These are phyloP conservation scores for Fusarium torreyae DNA, from an alignment of 2,329 filamentous ascomycete genomes.

Conservation along the genomic window DNA sequence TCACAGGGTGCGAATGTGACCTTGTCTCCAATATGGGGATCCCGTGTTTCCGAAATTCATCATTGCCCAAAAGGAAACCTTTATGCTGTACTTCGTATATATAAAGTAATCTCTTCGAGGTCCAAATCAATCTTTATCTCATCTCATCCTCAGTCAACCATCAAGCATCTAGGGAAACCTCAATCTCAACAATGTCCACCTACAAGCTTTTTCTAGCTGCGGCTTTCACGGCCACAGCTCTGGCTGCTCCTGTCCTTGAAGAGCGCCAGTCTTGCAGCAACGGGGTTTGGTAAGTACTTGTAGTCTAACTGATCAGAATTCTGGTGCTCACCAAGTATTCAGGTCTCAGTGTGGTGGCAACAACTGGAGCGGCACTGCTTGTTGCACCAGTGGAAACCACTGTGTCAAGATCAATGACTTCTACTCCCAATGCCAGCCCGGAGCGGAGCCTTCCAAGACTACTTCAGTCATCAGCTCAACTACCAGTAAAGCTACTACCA, in stretches of 20 bases:
- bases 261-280: conserved; percentile 53
- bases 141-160: conserved; percentile 12
- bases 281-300: conserved; percentile 32
- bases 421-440: conserved; percentile 45
- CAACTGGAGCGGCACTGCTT: conserved; percentile 61
- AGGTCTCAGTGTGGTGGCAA: conserved; percentile 62
- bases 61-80: neutral
- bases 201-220: conserved; percentile 35
- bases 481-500: conserved; percentile 16
- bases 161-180: conserved; percentile 4
- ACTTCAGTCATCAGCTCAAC: conserved; percentile 34
- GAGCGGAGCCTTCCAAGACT: conserved; percentile 33
- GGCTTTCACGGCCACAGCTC: conserved; percentile 48
- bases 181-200: conserved; percentile 30
- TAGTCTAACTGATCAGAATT: accelerated
- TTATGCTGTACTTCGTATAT: neutral
- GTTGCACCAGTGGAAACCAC: conserved; percentile 54
- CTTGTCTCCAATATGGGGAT: conserved; percentile 12
- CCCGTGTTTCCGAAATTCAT: conserved; percentile 33
- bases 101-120: conserved; percentile 14
- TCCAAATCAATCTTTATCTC: neutral
- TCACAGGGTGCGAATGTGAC: neutral
- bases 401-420: conserved; percentile 48
- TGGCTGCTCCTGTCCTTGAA: conserved; percentile 56
- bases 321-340: conserved; percentile 33